Evolutionary conservation across 768 basidiomycete genomes (phyloP).

Genomic region (Leucogyrophana mollusca): DNA sequence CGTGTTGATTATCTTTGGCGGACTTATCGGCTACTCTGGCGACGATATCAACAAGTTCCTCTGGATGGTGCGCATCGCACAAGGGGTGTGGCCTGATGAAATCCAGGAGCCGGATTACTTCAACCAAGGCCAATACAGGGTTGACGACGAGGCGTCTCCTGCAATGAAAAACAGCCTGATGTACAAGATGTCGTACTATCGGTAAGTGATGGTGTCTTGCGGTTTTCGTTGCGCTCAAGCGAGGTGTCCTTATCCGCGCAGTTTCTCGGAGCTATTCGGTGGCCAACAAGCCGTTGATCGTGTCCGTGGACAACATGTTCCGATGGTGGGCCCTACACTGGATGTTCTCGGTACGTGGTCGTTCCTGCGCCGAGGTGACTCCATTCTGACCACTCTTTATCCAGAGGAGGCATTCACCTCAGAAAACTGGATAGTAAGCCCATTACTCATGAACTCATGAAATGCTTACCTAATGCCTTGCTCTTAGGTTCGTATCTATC

Average conservation of each 20-base stretch:
- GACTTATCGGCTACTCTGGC: constrained; percentile 93
- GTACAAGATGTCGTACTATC: constrained; percentile 99
- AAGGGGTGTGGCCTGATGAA: constrained; percentile 98
- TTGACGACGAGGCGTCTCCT: constrained; percentile 81
- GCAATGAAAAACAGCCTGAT: constrained; percentile 96
- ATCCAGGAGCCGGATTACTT: constrained; percentile 96
- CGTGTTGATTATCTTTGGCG: constrained; percentile 96
- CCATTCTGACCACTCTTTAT: constrained; percentile 3
- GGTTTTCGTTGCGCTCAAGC: neutral
- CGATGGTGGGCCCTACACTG: constrained; percentile 72
- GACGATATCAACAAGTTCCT: constrained; percentile 99
- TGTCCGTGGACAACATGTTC: constrained; percentile 85
- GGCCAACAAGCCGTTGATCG: constrained; percentile 73
- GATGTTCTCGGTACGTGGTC: constrained; percentile 77
- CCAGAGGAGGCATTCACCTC: constrained; percentile 97
- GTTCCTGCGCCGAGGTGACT: neutral
- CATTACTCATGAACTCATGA: neutral
- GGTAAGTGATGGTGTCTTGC: constrained; percentile 40
- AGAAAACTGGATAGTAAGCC: constrained; percentile 96
- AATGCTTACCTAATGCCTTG: constrained; percentile 3
- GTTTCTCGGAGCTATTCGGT: constrained; percentile 88
- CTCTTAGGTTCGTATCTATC: constrained; percentile 80
- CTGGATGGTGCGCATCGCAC: constrained; percentile 96
- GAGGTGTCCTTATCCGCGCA: constrained; percentile 24
- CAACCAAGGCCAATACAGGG: constrained; percentile 89